Evolutionary conservation across 2,329 filamentous ascomycete genomes (phyloP).

Genomic region (Eutypa lata): DNA sequence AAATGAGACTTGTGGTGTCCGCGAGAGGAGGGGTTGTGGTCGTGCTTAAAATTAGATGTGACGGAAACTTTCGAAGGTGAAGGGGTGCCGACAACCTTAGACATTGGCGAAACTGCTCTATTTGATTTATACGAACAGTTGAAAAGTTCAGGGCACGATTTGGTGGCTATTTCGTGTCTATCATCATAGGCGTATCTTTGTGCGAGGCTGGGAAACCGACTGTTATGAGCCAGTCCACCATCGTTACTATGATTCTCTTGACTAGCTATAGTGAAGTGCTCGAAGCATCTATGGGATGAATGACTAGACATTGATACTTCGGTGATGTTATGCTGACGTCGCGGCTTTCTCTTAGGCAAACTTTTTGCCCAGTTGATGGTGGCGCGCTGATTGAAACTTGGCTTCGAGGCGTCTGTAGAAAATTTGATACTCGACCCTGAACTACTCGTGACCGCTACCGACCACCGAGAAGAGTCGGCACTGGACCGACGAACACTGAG

Average conservation of each 20-base stretch:
- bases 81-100: neutral
- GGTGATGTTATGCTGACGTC: slow-evolving; percentile 23
- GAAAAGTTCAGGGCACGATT: slow-evolving; percentile 28
- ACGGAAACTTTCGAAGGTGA: too few species aligned
- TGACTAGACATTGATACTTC: slow-evolving; percentile 17
- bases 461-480: slow-evolving; percentile 10
- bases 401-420: slow-evolving; percentile 9
- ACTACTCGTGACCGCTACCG: slow-evolving; percentile 8
- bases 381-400: slow-evolving; percentile 13
- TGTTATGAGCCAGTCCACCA: neutral
- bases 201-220: neutral
- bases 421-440: slow-evolving; percentile 11
- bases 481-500: slow-evolving; percentile 14
- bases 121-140: slow-evolving; percentile 8
- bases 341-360: slow-evolving; percentile 23
- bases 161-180: slow-evolving; percentile 9
- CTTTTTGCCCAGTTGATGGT: slow-evolving; percentile 25
- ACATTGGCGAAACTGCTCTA: neutral
- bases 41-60: too few species aligned
- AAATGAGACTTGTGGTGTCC: slow-evolving; percentile 13
- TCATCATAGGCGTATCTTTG: neutral
- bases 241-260: slow-evolving; percentile 1
- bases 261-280: slow-evolving; percentile 3
- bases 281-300: neutral
- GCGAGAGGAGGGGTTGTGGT: neutral